Percentiles rank a stretch among this genome's conserved stretches.
Evolutionary conservation across 306 rosid genomes (phyloP).

Genomic region (Quercus glauca): DNA sequence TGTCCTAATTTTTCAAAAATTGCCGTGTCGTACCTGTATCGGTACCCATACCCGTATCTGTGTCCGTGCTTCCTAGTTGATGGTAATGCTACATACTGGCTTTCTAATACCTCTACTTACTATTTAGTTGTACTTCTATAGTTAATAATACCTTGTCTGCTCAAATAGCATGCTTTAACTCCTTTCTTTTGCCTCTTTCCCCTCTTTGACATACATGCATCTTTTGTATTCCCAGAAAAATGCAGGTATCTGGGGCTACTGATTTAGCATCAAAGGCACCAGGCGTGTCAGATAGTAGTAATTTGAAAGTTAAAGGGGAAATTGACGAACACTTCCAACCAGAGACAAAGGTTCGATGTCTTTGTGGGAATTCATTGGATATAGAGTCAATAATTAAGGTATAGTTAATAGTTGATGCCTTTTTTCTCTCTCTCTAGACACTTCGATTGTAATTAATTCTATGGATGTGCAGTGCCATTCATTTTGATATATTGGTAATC

Average conservation of each 20-base stretch:
- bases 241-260: slow-evolving; percentile 92
- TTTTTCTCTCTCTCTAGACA: slow-evolving; percentile 10
- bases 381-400: slow-evolving; percentile 91
- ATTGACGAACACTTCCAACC: slow-evolving; percentile 68
- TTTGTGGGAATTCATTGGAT: slow-evolving; percentile 79
- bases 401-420: slow-evolving; percentile 8
- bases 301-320: slow-evolving; percentile 75
- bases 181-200: neutral
- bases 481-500: neutral
- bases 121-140: neutral
- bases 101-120: neutral
- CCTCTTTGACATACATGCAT: slow-evolving; percentile 1
- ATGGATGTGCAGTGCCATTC: neutral
- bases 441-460: neutral
- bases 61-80: too few species aligned
- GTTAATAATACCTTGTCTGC: neutral
- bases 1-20: too few species aligned
- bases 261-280: slow-evolving; percentile 90
- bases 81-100: neutral
- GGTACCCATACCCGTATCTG: too few species aligned
- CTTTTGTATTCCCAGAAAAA: slow-evolving; percentile 60
- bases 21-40: too few species aligned
- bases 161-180: neutral
- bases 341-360: slow-evolving; percentile 75
- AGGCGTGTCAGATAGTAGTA: slow-evolving; percentile 77